Conservation (phyloP, 106 monocot species). For the Triglochin maritima region DNA sequence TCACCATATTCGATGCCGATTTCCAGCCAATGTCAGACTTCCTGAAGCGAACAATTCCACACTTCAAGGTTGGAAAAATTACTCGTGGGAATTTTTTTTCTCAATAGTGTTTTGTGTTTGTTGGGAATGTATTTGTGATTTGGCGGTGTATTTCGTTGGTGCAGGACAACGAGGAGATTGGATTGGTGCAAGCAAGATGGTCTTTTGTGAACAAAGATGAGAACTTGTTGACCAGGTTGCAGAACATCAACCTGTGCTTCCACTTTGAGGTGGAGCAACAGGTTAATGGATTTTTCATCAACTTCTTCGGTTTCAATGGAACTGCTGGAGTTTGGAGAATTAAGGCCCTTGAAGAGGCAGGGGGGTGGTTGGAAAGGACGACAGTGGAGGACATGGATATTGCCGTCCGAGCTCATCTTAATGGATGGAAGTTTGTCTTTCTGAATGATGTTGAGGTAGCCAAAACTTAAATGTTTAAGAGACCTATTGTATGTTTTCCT, state of each 20-base stretch:
- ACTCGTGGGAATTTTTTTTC: background rate
- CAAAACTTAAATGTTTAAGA: background rate
- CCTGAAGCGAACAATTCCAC: constrained; percentile 54
- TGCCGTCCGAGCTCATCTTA: constrained; percentile 22
- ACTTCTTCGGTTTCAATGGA: constrained; percentile 96
- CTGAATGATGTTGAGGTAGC: constrained; percentile 33
- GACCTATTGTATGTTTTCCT: background rate
- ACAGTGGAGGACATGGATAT: constrained; percentile 13
- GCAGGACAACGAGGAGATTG: constrained; percentile 32
- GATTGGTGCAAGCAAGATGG: constrained; percentile 40
- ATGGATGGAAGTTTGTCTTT: constrained; percentile 37
- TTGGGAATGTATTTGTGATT: too few relatives aligned
- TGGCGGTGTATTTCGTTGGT: background rate
- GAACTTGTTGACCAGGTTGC: constrained; percentile 66
- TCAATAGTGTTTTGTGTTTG: background rate
- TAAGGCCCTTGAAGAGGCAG: constrained; percentile 23
- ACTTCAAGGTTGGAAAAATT: constrained; percentile 42
- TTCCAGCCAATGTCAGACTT: constrained; percentile 62
- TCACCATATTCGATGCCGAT: constrained; percentile 62
- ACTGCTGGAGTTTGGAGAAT: constrained; percentile 48
- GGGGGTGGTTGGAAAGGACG: constrained; percentile 43
- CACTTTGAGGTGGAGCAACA: constrained; percentile 98
- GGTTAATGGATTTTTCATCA: constrained; percentile 80
- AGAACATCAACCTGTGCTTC: constrained; percentile 88
- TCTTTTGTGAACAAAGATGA: constrained; percentile 33